Conservation (phyloP, 2,329 filamentous ascomycete genomes). For the Diplodia sapinea region DNA sequence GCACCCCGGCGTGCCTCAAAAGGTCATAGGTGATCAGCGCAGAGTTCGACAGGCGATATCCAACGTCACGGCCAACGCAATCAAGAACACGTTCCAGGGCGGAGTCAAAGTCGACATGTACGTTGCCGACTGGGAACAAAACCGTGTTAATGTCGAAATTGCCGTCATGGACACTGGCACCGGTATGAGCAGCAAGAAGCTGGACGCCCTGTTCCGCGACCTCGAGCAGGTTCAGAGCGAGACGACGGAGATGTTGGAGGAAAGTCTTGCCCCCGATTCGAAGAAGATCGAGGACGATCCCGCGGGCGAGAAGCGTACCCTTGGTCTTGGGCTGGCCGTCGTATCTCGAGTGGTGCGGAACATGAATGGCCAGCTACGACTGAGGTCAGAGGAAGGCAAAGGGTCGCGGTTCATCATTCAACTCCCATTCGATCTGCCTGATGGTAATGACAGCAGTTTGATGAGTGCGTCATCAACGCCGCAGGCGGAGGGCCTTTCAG, state of each 20-base stretch:
- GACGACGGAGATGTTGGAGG: constrained; percentile 41
- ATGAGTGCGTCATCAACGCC: constrained; percentile 35
- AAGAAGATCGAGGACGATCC: constrained; percentile 40
- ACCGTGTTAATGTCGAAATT: constrained; percentile 72
- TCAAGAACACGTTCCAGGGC: constrained; percentile 75
- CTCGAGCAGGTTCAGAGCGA: constrained; percentile 68
- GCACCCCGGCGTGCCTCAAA: constrained; percentile 70
- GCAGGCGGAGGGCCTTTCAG: constrained; percentile 33
- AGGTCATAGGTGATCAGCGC: constrained; percentile 78
- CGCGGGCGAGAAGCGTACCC: constrained; percentile 53
- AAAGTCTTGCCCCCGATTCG: constrained; percentile 42
- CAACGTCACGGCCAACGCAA: constrained; percentile 83
- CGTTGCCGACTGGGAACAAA: constrained; percentile 59
- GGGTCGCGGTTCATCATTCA: constrained; percentile 84
- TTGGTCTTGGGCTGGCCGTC: constrained; percentile 84
- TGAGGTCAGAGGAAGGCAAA: constrained; percentile 82
- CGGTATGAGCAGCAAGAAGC: constrained; percentile 64
- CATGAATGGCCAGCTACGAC: constrained; percentile 84
- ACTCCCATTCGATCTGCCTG: constrained; percentile 73
- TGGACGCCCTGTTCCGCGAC: constrained; percentile 67
- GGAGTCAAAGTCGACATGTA: constrained; percentile 74
- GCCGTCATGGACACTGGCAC: constrained; percentile 75
- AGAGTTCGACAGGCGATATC: constrained; percentile 81
- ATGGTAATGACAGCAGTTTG: constrained; percentile 36
- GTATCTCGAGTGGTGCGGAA: constrained; percentile 87